These are phyloP conservation scores for Lentinula sp. DNA, from an alignment of 768 basidiomycete species.

Conservation along the genomic window DNA sequence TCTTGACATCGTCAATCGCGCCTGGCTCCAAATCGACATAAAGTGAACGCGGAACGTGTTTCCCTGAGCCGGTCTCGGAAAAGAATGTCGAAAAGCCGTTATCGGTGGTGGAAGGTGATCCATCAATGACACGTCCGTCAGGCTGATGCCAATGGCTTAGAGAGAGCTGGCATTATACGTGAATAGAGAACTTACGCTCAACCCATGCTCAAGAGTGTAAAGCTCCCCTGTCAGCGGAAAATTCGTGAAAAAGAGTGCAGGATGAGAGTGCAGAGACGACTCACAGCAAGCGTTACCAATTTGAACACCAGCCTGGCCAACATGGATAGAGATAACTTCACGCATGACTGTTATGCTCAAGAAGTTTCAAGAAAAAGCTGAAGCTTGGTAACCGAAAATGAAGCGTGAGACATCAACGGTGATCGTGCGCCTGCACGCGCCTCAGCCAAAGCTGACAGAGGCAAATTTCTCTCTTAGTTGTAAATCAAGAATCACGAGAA, in stretches of 20 bases:
- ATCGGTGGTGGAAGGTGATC: conserved; percentile 63
- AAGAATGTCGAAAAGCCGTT: conserved; percentile 98
- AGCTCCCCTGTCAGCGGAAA: conserved; percentile 71
- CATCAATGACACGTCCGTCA: conserved; percentile 80
- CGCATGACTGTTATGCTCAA: conserved; percentile 39
- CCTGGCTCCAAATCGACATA: conserved; percentile 96
- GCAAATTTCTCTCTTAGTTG: too few relatives aligned
- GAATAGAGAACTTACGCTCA: conserved; percentile 62
- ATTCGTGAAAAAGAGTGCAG: conserved; percentile 12
- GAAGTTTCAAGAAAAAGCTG: neutral
- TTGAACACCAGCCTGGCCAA: conserved; percentile 95
- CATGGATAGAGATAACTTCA: conserved; percentile 94
- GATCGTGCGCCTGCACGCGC: neutral
- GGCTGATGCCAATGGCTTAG: conserved; percentile 45
- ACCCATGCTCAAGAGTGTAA: conserved; percentile 96
- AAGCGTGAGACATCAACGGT: neutral
- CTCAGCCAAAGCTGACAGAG: too few relatives aligned
- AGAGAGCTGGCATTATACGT: neutral
- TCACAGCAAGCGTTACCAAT: conserved; percentile 95
- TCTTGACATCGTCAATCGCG: conserved; percentile 92
- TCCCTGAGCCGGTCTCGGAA: conserved; percentile 89
- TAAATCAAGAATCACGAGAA: too few relatives aligned
- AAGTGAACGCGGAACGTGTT: conserved; percentile 94
- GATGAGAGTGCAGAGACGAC: conserved; percentile 22
- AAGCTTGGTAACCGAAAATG: neutral